Percentiles rank a stretch among this genome's conserved stretches.
These are phyloP conservation scores for Sporisorium scitamineum DNA, from an alignment of 1,284 basidiomycete genomes.

Conservation along the genomic window DNA sequence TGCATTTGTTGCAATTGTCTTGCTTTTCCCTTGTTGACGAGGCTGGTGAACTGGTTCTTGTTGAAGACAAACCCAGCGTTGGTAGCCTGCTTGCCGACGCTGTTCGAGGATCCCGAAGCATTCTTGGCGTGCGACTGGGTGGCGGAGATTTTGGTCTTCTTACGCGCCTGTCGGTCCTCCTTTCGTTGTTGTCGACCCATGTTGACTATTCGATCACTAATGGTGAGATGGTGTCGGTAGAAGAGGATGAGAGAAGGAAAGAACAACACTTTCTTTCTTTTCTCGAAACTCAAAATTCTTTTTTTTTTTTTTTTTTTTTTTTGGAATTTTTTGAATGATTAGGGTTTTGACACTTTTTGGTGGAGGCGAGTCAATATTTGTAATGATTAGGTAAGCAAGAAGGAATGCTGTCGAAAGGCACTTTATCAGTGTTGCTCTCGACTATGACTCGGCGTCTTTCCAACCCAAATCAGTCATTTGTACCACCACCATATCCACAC, in stretches of 20 bases:
- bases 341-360: slow-evolving; percentile 18
- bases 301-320: too few relatives aligned
- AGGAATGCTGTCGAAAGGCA: slow-evolving; percentile 5
- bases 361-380: neutral
- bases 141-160: slow-evolving; percentile 39
- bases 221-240: slow-evolving; percentile 1
- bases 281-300: neutral
- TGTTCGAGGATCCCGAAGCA: slow-evolving; percentile 6
- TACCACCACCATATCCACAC: neutral
- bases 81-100: slow-evolving; percentile 33
- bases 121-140: slow-evolving; percentile 25
- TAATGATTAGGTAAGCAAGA: slow-evolving; percentile 11
- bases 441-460: slow-evolving; percentile 8
- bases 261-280: slow-evolving; percentile 9
- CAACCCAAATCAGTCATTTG: too few relatives aligned
- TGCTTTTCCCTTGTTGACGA: slow-evolving; percentile 45
- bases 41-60: slow-evolving; percentile 41
- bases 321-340: slow-evolving; percentile 12
- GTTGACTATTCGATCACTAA: neutral
- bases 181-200: slow-evolving; percentile 43
- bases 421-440: too few relatives aligned
- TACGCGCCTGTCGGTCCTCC: slow-evolving; percentile 45
- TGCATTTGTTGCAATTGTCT: slow-evolving; percentile 35
- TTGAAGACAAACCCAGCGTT: slow-evolving; percentile 46
- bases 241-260: neutral